A percentile compares a stretch with the other conserved stretches of the same genome.
Conservation (phyloP, 345 rosid species). For the Syzygium aqueum region DNA sequence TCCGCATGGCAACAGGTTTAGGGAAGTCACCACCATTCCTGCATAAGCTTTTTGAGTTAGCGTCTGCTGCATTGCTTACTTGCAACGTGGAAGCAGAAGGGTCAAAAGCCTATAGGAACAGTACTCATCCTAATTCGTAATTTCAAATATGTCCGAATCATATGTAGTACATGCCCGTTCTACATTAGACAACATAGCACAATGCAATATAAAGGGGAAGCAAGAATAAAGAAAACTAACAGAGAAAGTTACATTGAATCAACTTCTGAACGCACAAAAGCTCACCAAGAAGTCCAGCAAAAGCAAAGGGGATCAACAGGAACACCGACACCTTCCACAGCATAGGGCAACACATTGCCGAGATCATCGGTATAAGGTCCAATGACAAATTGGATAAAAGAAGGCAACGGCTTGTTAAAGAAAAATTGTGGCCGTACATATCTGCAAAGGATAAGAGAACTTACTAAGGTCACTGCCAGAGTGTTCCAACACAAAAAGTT, state of each 20-base stretch:
- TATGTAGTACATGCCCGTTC: no score
- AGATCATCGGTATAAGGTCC: slow-evolving; percentile 92
- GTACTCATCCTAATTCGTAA: not conserved
- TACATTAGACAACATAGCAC: no score
- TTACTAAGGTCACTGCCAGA: not conserved
- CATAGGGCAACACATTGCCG: slow-evolving; percentile 82
- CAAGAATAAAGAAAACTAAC: not conserved
- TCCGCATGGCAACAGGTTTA: slow-evolving; percentile 90
- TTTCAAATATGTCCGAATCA: not conserved
- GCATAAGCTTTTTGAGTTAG: not conserved
- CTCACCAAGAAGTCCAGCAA: slow-evolving; percentile 90
- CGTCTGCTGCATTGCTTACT: not conserved
- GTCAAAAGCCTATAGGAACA: not conserved
- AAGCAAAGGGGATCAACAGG: slow-evolving; percentile 88
- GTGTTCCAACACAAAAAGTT: not conserved
- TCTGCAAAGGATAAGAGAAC: slow-evolving; percentile 21
- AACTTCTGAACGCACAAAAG: not conserved
- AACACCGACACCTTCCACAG: slow-evolving; percentile 90
- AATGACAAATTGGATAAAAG: slow-evolving; percentile 69
- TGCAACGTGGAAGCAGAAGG: not conserved
- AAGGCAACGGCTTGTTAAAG: slow-evolving; percentile 74
- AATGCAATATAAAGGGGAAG: no score
- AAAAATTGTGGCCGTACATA: slow-evolving; percentile 90
- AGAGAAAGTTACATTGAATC: not conserved
- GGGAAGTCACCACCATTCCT: slow-evolving; percentile 95